Base-by-base conservation (phyloP, 1,284 basidiomycete genomes). In the Ustilago crameri region DNA sequence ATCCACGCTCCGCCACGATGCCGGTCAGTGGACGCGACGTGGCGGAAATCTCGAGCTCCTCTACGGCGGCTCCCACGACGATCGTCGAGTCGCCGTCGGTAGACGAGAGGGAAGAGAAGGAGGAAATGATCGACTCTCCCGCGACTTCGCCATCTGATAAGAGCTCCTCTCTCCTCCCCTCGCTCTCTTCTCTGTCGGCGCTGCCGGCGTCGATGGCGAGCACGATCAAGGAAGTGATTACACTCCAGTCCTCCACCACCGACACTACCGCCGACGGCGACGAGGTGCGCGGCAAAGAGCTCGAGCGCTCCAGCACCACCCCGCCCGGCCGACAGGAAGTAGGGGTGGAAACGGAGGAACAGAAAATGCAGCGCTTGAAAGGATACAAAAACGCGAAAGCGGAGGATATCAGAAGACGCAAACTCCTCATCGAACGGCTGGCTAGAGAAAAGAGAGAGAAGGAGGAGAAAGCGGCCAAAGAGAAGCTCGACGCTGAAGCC, bases 361-460 rank as follows among this genome's bases (percentile, higher is more conserved):
- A 67, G 37, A 69, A 50, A 30, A 54, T 61, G 58, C 27, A 20
- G 9, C n/a, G 58, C 0, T 45, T 63, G 32, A 74, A 61, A 32
- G 61, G 64, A 4, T 71, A 70, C 43, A 76, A 76, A 62, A 74
- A 69, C 41, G 73, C 73, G 2, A 75, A 76, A 40, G 70, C 65
- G 9, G 73, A 75, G 44, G 74, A 76, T 22, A 51, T 69, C 9
- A n/a, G 66, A 4, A n/a, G 71, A 18, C 49, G 71, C 9, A 57
- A 59, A 10, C 18, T 74, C 41, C 34, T 74, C 3, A 34, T 59
- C 17, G 56, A 70, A 30, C 18, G 48, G 22, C 30, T 73, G 35
- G 57, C 34, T 17, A 26, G 55, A 61, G 40, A 51, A 34, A 34
- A 26, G 20, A n/a, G 8, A 9, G 53, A 63, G 14, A 49, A 52